phyloP scores from a whole-genome alignment of 345 rosid species.

The Clausena lansium region DNA sequence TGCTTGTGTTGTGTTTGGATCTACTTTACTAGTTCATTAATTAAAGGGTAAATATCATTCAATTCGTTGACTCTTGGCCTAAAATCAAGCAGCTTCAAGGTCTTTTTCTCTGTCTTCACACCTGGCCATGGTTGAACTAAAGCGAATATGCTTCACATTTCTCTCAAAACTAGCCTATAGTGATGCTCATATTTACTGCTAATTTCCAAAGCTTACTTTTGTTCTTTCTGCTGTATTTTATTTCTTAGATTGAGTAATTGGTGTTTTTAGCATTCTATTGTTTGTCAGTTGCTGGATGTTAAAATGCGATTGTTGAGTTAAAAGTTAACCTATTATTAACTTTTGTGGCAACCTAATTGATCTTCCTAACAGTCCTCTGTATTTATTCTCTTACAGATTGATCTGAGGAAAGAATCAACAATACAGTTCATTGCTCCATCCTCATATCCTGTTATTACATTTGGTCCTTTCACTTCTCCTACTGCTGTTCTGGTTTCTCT shows the following conservation, averaged over 20 bases:
- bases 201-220: neutral
- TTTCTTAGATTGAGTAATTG: neutral
- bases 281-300: neutral
- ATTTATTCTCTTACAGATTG: conserved; percentile 56
- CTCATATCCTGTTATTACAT: conserved; percentile 76
- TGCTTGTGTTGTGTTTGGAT: neutral
- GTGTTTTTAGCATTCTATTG: neutral
- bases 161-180: neutral
- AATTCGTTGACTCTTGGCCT: neutral
- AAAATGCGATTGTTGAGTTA: neutral
- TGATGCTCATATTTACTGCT: neutral
- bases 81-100: neutral
- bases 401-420: conserved; percentile 60
- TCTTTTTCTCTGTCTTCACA: neutral
- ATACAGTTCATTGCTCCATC: conserved; percentile 51
- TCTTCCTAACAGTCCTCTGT: conserved; percentile 2
- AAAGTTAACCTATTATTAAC: neutral
- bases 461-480: conserved; percentile 83
- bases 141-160: neutral
- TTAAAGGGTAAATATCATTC: neutral
- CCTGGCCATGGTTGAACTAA: neutral
- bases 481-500: conserved; percentile 67
- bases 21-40: neutral
- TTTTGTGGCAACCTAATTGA: neutral
- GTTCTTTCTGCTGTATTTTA: neutral